These are phyloP conservation scores for Hebeloma cylindrosporum DNA, from an alignment of 768 basidiomycete genomes.

Conservation along the genomic window DNA sequence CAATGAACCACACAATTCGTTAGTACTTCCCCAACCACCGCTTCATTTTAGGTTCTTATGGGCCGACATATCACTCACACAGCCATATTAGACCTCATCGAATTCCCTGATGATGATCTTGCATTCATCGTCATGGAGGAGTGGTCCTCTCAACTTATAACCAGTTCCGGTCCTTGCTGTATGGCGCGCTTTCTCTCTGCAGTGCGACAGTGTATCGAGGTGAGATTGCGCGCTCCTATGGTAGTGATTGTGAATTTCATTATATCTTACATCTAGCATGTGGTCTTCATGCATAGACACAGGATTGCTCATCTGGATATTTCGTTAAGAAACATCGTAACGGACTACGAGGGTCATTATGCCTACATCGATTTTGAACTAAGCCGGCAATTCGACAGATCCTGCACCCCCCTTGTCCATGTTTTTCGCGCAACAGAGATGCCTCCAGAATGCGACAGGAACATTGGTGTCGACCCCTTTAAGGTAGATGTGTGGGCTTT, in stretches of 20 bases:
- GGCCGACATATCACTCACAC: conserved; percentile 1
- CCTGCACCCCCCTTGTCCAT: conserved; percentile 36
- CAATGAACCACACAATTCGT: conserved; percentile 81
- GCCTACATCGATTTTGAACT: conserved; percentile 76
- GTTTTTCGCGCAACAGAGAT: conserved; percentile 60
- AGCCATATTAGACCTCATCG: conserved; percentile 70
- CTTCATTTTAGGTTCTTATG: background rate
- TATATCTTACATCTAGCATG: conserved; percentile 44
- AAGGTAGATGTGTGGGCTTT: conserved; percentile 77
- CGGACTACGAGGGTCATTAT: conserved; percentile 61
- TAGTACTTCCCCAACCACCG: conserved; percentile 33
- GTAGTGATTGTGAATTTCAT: too few relatives aligned
- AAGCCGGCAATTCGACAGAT: conserved; percentile 52
- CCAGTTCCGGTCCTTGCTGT: conserved; percentile 48
- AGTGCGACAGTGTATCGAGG: conserved; percentile 71
- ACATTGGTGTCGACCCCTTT: conserved; percentile 54
- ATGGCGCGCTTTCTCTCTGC: conserved; percentile 53
- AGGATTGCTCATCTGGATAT: conserved; percentile 72
- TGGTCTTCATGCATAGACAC: conserved; percentile 68
- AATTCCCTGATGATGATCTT: conserved; percentile 48
- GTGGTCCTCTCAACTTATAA: conserved; percentile 67
- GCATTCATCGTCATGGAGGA: conserved; percentile 80
- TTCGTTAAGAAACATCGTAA: conserved; percentile 66
- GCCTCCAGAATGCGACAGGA: conserved; percentile 66
- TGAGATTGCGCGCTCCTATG: conserved; percentile 25